Percentiles rank a stretch among this genome's conserved stretches.
Evolutionary conservation across 768 basidiomycete genomes (phyloP).

Genomic region (Imleria badia): DNA sequence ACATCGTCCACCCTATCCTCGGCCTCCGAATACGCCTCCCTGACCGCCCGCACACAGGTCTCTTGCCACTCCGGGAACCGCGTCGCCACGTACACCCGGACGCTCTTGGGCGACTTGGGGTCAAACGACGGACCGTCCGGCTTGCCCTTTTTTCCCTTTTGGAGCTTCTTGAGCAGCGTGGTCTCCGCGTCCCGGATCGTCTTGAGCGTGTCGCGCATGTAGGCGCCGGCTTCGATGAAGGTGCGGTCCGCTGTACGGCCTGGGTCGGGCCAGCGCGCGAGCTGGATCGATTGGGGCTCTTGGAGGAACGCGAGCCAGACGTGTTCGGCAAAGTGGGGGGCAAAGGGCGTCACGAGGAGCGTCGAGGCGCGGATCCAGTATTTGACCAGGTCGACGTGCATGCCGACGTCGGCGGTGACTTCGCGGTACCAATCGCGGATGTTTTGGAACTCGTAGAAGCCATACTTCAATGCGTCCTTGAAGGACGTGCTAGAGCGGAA

Average conservation of each 20-base stretch:
- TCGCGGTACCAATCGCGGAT: constrained; percentile 96
- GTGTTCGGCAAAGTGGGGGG: constrained; percentile 93
- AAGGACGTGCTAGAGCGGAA: constrained; percentile 70
- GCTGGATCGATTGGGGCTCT: constrained; percentile 74
- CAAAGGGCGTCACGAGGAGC: constrained; percentile 80
- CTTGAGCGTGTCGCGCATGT: constrained; percentile 92
- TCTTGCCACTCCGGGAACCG: constrained; percentile 95
- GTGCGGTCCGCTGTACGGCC: constrained; percentile 56
- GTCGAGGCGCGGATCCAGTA: constrained; percentile 84
- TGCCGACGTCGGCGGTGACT: constrained; percentile 82
- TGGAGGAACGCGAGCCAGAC: constrained; percentile 78
- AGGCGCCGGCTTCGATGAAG: constrained; percentile 69
- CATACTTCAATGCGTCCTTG: constrained; percentile 94
- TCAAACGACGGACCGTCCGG: constrained; percentile 59
- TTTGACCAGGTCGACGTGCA: constrained; percentile 86
- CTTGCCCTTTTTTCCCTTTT: constrained; percentile 69
- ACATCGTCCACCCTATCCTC: constrained; percentile 77
- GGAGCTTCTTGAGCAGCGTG: constrained; percentile 71
- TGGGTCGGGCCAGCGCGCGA: constrained; percentile 80
- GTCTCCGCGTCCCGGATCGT: constrained; percentile 88
- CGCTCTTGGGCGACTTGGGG: constrained; percentile 80
- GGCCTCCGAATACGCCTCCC: constrained; percentile 59
- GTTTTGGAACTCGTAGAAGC: constrained; percentile 93
- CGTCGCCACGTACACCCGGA: constrained; percentile 88
- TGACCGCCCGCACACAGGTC: constrained; percentile 69